Evolutionary conservation across 331 rosid genomes (phyloP).

Genomic region (Spiraea crenata): DNA sequence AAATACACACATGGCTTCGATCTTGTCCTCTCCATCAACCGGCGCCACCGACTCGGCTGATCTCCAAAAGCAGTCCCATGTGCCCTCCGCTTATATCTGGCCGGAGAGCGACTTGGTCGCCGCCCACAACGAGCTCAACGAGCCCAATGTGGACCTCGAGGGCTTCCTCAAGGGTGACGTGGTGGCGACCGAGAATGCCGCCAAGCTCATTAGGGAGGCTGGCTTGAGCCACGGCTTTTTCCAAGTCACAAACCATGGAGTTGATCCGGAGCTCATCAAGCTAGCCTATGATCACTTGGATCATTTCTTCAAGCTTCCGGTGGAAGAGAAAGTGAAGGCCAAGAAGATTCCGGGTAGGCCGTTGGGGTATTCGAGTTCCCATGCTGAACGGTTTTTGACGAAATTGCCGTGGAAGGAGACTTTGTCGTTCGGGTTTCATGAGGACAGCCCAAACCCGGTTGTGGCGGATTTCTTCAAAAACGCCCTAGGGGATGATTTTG

Average conservation of each 20-base stretch:
- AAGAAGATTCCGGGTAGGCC: slow-evolving; percentile 35
- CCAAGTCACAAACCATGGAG: slow-evolving; percentile 73
- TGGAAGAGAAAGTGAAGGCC: slow-evolving; percentile 32
- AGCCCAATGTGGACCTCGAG: slow-evolving; percentile 49
- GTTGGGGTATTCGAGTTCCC: slow-evolving; percentile 77
- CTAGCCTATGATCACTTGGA: slow-evolving; percentile 50
- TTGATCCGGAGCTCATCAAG: slow-evolving; percentile 43
- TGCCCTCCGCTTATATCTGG: slow-evolving; percentile 62
- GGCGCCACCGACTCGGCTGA: slow-evolving; percentile 22
- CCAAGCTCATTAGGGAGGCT: slow-evolving; percentile 40
- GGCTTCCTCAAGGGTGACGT: slow-evolving; percentile 50
- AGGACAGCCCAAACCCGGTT: slow-evolving; percentile 15
- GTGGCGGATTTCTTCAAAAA: slow-evolving; percentile 59
- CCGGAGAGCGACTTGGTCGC: slow-evolving; percentile 39
- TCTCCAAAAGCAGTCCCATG: slow-evolving; percentile 23
- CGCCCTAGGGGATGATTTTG: slow-evolving; percentile 50
- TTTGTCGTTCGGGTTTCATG: slow-evolving; percentile 53
- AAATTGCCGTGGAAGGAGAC: slow-evolving; percentile 92
- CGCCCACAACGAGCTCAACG: slow-evolving; percentile 48
- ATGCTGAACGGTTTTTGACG: slow-evolving; percentile 68
- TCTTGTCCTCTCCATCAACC: neutral
- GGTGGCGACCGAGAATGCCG: slow-evolving; percentile 38
- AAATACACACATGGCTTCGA: no score
- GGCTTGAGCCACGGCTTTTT: slow-evolving; percentile 72
- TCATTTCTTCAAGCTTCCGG: slow-evolving; percentile 53